Conservation (phyloP, 768 basidiomycete genomes). For the Auriscalpium microsporum region DNA sequence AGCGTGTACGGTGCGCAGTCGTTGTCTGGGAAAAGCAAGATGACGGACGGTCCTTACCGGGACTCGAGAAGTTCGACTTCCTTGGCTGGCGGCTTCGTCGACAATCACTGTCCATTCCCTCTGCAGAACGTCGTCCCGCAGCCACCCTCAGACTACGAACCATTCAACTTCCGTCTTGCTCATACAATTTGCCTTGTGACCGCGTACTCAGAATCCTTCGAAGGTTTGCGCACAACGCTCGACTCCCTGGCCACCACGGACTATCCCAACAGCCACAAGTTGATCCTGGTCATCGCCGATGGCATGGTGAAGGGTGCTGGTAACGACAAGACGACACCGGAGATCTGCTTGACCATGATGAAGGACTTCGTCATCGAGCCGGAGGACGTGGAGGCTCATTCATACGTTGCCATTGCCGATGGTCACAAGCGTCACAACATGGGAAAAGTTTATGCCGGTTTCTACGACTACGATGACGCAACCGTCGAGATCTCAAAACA, state of each 20-base stretch:
- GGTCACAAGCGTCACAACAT: conserved; percentile 99
- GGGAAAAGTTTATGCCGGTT: conserved; percentile 97
- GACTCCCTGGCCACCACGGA: conserved; percentile 98
- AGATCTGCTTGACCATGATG: conserved; percentile 96
- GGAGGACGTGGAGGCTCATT: conserved; percentile 84
- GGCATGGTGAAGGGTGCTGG: conserved; percentile 98
- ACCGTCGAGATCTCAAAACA: conserved; percentile 90
- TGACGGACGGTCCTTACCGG: conserved; percentile 63
- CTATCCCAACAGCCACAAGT: conserved; percentile 95
- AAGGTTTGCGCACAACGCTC: conserved; percentile 94
- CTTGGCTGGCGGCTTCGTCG: conserved; percentile 48
- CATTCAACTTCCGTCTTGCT: conserved; percentile 90
- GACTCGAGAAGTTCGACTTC: conserved; percentile 81
- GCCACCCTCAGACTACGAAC: conserved; percentile 84
- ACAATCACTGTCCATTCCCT: conserved; percentile 88
- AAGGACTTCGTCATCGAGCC: conserved; percentile 78
- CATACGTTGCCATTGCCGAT: conserved; percentile 97
- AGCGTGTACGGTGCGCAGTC: conserved; percentile 21
- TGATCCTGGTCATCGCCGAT: conserved; percentile 92
- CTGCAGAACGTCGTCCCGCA: conserved; percentile 86
- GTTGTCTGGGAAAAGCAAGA: conserved; percentile 36
- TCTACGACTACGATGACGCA: conserved; percentile 89
- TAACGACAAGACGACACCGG: conserved; percentile 82
- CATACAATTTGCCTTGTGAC: conserved; percentile 96
- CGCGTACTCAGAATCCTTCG: conserved; percentile 94